phyloP scores from a whole-genome alignment of 768 basidiomycete genomes.

The Mycena albidolilacea region DNA sequence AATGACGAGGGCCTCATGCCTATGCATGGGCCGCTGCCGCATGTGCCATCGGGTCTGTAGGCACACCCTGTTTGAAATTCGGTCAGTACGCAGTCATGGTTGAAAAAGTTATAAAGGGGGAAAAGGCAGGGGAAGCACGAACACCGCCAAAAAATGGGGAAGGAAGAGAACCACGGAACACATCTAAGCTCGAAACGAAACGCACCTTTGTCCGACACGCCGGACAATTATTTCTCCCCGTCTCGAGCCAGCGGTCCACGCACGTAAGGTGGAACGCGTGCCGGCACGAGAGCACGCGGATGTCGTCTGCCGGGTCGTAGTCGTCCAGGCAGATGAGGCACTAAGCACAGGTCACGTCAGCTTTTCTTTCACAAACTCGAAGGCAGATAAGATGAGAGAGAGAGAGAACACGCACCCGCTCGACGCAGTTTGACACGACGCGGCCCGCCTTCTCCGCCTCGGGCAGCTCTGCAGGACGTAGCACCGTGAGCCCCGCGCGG shows the following conservation, averaged over 20 bases:
- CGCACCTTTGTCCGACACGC: conserved; percentile 86
- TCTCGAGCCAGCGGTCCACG: conserved; percentile 91
- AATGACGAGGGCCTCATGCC: not conserved
- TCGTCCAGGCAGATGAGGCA: conserved; percentile 92
- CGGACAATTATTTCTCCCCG: conserved; percentile 92
- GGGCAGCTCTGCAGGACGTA: conserved; percentile 69
- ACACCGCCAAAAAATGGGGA: too few relatives aligned
- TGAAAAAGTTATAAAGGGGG: too few relatives aligned
- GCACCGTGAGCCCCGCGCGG: conserved; percentile 83
- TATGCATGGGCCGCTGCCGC: not conserved
- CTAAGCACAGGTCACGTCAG: conserved; percentile 54
- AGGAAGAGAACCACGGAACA: not conserved
- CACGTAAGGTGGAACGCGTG: conserved; percentile 94
- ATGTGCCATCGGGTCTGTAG: conserved; percentile 12
- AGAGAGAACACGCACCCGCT: conserved; percentile 67
- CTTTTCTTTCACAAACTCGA: conserved; percentile 3
- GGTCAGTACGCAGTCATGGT: not conserved
- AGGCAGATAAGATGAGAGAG: not conserved
- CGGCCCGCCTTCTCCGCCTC: conserved; percentile 73
- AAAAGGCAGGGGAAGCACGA: not conserved
- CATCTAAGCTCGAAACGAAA: conserved; percentile 21
- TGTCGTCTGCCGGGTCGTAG: conserved; percentile 82
- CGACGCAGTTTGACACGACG: conserved; percentile 83
- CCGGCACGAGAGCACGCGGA: conserved; percentile 85
- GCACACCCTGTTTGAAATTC: conserved; percentile 21